phyloP scores from a whole-genome alignment of 495 filamentous ascomycete genomes.

The Neurospora sp. region DNA sequence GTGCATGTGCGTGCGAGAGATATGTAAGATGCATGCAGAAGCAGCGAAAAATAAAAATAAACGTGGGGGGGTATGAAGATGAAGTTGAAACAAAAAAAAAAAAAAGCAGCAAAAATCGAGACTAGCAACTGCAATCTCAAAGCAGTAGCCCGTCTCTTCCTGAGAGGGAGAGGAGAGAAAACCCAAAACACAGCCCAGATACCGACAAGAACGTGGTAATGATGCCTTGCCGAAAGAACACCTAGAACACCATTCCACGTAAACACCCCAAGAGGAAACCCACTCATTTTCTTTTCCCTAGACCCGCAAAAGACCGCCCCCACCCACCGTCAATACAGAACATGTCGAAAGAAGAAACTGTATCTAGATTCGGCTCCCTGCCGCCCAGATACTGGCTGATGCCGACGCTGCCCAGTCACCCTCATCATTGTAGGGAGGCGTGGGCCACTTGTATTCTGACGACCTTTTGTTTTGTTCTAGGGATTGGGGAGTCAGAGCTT shows the following conservation, averaged over 20 bases:
- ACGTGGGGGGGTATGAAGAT: not conserved
- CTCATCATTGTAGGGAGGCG: constrained; percentile 75
- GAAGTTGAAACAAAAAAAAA: not conserved
- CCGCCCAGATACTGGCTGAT: constrained; percentile 64
- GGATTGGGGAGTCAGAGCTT: constrained; percentile 50
- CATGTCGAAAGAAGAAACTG: not conserved
- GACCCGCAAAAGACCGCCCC: constrained; percentile 4
- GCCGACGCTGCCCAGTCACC: constrained; percentile 80
- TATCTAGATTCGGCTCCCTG: constrained; percentile 43
- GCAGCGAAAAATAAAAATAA: not conserved
- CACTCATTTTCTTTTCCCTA: not conserved
- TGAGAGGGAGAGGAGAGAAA: constrained; percentile 6
- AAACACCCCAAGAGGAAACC: constrained; percentile 1
- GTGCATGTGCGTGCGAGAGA: constrained; percentile 2
- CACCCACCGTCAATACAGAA: not conserved
- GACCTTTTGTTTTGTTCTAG: constrained; percentile 42
- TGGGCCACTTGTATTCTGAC: constrained; percentile 72
- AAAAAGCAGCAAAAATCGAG: not conserved
- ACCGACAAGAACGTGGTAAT: constrained; percentile 1
- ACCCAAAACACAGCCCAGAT: constrained; percentile 3
- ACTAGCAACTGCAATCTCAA: not conserved
- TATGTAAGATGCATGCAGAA: not conserved
- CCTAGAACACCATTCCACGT: constrained; percentile 12
- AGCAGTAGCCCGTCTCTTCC: not conserved
- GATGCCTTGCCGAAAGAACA: constrained; percentile 1